Evolutionary conservation across 2,329 filamentous ascomycete species (phyloP).

Genomic region (Tympanopsis confertula): DNA sequence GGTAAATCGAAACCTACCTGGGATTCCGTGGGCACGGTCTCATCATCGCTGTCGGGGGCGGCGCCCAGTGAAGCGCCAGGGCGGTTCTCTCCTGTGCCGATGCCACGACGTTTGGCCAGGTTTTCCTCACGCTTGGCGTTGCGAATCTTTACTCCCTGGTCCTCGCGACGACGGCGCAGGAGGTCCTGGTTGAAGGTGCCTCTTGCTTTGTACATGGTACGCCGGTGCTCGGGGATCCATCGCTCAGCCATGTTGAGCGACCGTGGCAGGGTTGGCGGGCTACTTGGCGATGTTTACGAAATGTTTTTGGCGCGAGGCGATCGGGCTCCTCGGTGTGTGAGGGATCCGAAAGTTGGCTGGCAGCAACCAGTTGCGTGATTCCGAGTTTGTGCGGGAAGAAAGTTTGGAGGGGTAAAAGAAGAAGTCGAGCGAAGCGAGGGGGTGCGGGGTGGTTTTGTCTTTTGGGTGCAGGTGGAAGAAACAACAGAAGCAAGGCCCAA

Average conservation of each 20-base stretch:
- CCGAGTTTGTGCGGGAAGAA: no score
- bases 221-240: slow-evolving; percentile 98
- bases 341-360: no score
- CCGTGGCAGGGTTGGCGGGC: slow-evolving; percentile 14
- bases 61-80: slow-evolving; percentile 76
- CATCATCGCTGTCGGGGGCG: slow-evolving; percentile 93
- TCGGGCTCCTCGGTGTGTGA: no score
- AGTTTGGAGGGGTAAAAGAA: no score
- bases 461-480: no score
- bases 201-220: slow-evolving; percentile 99
- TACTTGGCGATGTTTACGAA: no score
- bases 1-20: slow-evolving; percentile 57
- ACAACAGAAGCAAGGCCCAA: no score
- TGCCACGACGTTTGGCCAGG: slow-evolving; percentile 93
- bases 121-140: slow-evolving; percentile 99
- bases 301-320: no score
- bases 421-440: no score
- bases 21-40: slow-evolving; percentile 83
- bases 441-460: no score
- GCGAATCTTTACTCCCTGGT: slow-evolving; percentile 98
- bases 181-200: slow-evolving; percentile 98
- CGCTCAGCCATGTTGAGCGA: slow-evolving; percentile 76
- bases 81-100: slow-evolving; percentile 68
- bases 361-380: no score
- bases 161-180: slow-evolving; percentile 91